Evolutionary conservation across 1,139 yeast species (phyloP).

Genomic region (Protomyces lactucae-debilis): DNA sequence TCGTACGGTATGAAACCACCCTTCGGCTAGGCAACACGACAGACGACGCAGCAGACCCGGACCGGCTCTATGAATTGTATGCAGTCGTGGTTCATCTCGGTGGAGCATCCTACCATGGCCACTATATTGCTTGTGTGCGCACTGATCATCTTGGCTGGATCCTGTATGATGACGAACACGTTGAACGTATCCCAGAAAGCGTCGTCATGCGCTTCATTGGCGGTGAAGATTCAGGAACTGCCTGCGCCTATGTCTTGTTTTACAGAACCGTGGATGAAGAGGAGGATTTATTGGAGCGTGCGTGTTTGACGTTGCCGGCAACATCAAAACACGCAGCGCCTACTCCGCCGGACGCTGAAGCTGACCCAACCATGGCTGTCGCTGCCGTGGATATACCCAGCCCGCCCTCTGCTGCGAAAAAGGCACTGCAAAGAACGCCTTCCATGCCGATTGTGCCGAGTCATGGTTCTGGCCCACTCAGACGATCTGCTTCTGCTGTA

Average conservation of each 20-base stretch:
- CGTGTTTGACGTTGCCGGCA: slow-evolving; percentile 1
- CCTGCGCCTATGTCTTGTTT: slow-evolving; percentile 85
- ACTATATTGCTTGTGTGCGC: slow-evolving; percentile 81
- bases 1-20: slow-evolving; percentile 72
- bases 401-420: background rate
- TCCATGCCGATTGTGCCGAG: background rate
- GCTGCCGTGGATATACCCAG: background rate
- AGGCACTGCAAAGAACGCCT: background rate
- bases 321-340: slow-evolving; percentile 14
- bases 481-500: background rate
- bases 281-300: slow-evolving; percentile 9
- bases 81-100: slow-evolving; percentile 92
- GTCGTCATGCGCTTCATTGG: slow-evolving; percentile 87
- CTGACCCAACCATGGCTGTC: background rate
- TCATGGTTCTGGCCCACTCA: background rate
- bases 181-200: slow-evolving; percentile 77
- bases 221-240: slow-evolving; percentile 69
- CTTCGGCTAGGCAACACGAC: slow-evolving; percentile 74
- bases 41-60: slow-evolving; percentile 47
- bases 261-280: slow-evolving; percentile 41
- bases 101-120: slow-evolving; percentile 97
- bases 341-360: slow-evolving; percentile 3
- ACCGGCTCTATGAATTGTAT: slow-evolving; percentile 68
- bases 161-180: slow-evolving; percentile 90
- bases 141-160: slow-evolving; percentile 81